Conservation (phyloP, 202 grass and related monocot species). For the Schoenoplectus tabernaemontani region DNA sequence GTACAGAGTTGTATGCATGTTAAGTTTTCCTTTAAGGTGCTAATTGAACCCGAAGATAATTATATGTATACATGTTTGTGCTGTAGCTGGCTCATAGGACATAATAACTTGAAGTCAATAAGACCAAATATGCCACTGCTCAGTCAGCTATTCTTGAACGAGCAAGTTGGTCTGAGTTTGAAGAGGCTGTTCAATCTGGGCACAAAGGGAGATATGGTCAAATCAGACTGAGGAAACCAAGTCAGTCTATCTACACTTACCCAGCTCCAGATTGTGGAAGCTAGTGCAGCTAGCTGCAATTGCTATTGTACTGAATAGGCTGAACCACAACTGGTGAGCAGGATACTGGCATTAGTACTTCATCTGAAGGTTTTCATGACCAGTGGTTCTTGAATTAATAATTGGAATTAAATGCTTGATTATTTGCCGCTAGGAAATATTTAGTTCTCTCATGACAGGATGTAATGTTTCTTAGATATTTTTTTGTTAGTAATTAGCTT, state of each 20-base stretch:
- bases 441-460: background rate
- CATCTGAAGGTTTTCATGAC: background rate
- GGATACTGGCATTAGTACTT: background rate
- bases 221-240: constrained; percentile 72
- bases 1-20: background rate
- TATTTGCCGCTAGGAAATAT: background rate
- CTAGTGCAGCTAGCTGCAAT: constrained; percentile 3
- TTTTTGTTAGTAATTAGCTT: background rate
- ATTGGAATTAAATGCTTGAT: background rate
- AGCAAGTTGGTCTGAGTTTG: constrained; percentile 66
- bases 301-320: background rate
- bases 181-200: constrained; percentile 46
- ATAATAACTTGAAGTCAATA: constrained; percentile 66
- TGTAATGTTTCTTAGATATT: background rate
- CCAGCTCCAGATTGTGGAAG: constrained; percentile 76
- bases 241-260: constrained; percentile 82
- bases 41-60: background rate
- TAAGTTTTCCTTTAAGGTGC: background rate
- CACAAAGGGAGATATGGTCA: constrained; percentile 74
- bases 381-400: background rate
- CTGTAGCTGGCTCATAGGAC: constrained; percentile 64
- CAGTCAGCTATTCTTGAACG: constrained; percentile 67
- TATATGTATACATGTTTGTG: background rate
- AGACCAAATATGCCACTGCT: constrained; percentile 87
- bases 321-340: background rate